Percentiles rank a stretch among this genome's conserved stretches.
Conservation (phyloP, 257 asterid genomes). For the Hygrophila difformis region DNA sequence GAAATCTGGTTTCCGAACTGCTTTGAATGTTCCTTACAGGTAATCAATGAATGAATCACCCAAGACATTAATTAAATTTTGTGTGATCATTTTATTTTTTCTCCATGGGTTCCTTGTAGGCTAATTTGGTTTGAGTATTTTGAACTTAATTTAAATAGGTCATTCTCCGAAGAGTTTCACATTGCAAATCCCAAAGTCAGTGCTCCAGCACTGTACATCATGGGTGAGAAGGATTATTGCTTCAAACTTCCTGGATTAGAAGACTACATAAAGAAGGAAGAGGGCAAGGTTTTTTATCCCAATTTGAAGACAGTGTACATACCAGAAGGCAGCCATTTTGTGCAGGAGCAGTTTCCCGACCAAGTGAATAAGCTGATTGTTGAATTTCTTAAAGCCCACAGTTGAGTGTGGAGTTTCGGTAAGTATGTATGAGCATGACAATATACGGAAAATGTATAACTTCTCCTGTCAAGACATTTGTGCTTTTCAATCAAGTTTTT, state of each 20-base stretch:
- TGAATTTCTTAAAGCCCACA: slow-evolving; percentile 30
- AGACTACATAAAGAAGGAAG: slow-evolving; percentile 32
- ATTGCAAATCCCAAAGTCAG: slow-evolving; percentile 16
- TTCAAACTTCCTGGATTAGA: slow-evolving; percentile 45
- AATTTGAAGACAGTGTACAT: slow-evolving; percentile 28
- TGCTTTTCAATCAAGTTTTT: too few relatives aligned
- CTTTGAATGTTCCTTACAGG: slow-evolving; percentile 60
- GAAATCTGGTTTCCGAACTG: slow-evolving; percentile 53
- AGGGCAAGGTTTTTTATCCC: slow-evolving; percentile 28
- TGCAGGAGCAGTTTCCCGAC: slow-evolving; percentile 59
- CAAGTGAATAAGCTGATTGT: slow-evolving; percentile 44
- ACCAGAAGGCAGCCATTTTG: slow-evolving; percentile 59
- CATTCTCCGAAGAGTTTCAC: slow-evolving; percentile 23
- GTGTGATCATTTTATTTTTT: too few relatives aligned
- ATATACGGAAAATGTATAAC: too few relatives aligned
- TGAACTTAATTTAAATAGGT: slow-evolving; percentile 13
- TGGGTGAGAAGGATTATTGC: slow-evolving; percentile 48
- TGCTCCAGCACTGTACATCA: slow-evolving; percentile 43
- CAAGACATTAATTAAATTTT: too few relatives aligned
- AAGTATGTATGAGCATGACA: too few relatives aligned
- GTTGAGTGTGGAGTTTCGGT: too few relatives aligned
- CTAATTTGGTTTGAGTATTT: neutral
- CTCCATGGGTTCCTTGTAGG: neutral
- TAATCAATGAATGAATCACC: neutral
- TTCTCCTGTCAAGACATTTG: too few relatives aligned